phyloP scores from a whole-genome alignment of 495 filamentous ascomycete genomes.

The Hypoxylon intermedium region DNA sequence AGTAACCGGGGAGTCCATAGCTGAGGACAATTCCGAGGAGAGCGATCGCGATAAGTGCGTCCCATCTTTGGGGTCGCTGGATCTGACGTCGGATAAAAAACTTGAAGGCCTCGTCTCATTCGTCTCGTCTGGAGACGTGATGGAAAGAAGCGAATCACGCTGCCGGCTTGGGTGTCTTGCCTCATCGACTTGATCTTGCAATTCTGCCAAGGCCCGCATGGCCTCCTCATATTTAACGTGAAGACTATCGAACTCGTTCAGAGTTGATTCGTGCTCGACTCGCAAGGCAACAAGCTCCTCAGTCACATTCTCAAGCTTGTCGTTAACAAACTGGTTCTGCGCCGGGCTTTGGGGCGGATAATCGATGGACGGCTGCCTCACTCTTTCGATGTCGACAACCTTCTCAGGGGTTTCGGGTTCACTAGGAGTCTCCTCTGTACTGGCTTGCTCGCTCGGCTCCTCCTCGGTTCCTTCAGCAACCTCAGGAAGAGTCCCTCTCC shows the following conservation, averaged over 20 bases:
- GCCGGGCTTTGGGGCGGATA: constrained; percentile 70
- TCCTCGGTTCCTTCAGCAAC: constrained; percentile 52
- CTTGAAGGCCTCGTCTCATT: constrained; percentile 74
- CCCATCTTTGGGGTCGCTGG: constrained; percentile 76
- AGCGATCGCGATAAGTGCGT: constrained; percentile 89
- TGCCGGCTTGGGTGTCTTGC: constrained; percentile 67
- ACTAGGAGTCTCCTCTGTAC: neutral
- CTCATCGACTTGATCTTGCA: constrained; percentile 89
- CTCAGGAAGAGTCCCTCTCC: constrained; percentile 61
- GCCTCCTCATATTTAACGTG: constrained; percentile 91
- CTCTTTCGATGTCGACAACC: constrained; percentile 36
- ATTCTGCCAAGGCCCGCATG: constrained; percentile 75
- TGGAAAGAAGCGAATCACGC: constrained; percentile 62
- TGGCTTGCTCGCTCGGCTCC: constrained; percentile 45
- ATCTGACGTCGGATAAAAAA: constrained; percentile 89
- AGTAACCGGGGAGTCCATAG: constrained; percentile 78
- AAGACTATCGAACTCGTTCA: constrained; percentile 82
- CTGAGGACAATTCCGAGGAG: constrained; percentile 94
- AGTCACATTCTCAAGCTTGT: constrained; percentile 90
- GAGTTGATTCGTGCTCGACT: constrained; percentile 84
- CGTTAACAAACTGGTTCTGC: constrained; percentile 83
- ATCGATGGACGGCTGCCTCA: constrained; percentile 35
- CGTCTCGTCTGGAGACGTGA: constrained; percentile 63
- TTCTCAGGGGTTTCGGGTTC: constrained; percentile 17
- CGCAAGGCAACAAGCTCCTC: constrained; percentile 92